Conservation (phyloP, 768 basidiomycete species). For the Suillus lakei region DNA sequence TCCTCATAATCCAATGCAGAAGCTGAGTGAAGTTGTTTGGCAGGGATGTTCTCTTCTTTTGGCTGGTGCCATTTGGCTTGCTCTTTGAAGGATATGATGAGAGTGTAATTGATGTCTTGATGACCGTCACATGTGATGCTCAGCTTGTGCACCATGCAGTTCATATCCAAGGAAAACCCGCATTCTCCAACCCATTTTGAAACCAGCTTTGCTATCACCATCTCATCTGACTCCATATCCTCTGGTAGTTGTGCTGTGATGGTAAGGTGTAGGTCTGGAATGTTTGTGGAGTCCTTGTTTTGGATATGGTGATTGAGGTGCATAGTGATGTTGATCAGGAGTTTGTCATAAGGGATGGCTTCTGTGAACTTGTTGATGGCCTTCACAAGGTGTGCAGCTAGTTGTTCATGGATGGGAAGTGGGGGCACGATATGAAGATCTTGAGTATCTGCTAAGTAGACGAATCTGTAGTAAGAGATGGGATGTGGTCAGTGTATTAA, state of each 20-base stretch:
- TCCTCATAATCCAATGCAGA: background rate
- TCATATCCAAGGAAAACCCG: background rate
- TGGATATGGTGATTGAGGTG: background rate
- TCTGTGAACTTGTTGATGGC: background rate
- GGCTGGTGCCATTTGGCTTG: background rate
- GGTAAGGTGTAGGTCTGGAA: background rate
- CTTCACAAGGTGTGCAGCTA: background rate
- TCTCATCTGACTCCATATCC: background rate
- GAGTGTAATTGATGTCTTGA: conserved; percentile 11
- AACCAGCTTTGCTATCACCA: background rate
- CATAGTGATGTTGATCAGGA: background rate
- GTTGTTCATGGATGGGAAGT: background rate
- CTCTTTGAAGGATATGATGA: conserved; percentile 34
- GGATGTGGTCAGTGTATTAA: background rate
- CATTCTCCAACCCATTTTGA: background rate
- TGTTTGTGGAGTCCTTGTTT: background rate
- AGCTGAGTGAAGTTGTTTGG: background rate
- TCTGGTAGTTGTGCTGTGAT: background rate
- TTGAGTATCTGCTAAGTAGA: background rate
- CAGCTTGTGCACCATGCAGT: background rate
- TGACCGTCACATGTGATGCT: conserved; percentile 1
- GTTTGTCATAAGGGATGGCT: background rate
- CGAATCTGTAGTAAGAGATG: background rate
- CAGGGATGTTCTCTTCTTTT: background rate
- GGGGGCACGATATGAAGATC: background rate